A percentile compares a stretch with the other conserved stretches of the same genome.
These are phyloP conservation scores for Sophora flavescens DNA, from an alignment of 306 rosid species.

Conservation along the genomic window DNA sequence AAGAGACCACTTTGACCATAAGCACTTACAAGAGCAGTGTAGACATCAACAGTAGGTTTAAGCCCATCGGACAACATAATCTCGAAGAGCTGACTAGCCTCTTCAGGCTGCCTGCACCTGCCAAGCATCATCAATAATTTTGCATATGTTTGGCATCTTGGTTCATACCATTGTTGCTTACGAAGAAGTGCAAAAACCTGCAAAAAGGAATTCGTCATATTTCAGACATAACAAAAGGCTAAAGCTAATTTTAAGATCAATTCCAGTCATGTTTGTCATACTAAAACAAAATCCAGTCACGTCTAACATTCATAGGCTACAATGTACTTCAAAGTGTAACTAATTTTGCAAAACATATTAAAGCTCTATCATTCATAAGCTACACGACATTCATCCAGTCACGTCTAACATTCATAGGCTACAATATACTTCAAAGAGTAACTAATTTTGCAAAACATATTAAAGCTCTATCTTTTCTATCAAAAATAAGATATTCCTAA, in stretches of 20 bases:
- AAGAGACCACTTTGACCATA: constrained; percentile 78
- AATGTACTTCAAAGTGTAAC: neutral
- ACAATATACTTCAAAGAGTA: constrained; percentile 7
- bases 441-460: constrained; percentile 9
- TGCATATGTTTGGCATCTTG: constrained; percentile 86
- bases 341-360: constrained; percentile 17
- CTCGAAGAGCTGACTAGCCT: constrained; percentile 74
- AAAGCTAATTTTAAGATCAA: constrained; percentile 2
- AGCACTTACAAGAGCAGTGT: constrained; percentile 86
- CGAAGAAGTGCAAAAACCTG: constrained; percentile 89
- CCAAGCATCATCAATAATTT: constrained; percentile 88
- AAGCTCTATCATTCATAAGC: neutral
- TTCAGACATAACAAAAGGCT: constrained; percentile 34
- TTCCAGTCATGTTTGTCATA: neutral
- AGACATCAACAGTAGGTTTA: constrained; percentile 80
- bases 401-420: constrained; percentile 5
- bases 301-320: constrained; percentile 4
- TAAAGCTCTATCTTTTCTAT: neutral
- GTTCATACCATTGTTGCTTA: constrained; percentile 84
- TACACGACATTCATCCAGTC: neutral
- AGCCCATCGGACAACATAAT: constrained; percentile 84
- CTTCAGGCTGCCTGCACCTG: constrained; percentile 78
- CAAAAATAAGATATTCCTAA: constrained; percentile 17
- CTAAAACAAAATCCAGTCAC: constrained; percentile 17
- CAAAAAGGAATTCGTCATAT: constrained; percentile 11